Evolutionary conservation across 768 basidiomycete species (phyloP).

Genomic region (Ramaria rubella): DNA sequence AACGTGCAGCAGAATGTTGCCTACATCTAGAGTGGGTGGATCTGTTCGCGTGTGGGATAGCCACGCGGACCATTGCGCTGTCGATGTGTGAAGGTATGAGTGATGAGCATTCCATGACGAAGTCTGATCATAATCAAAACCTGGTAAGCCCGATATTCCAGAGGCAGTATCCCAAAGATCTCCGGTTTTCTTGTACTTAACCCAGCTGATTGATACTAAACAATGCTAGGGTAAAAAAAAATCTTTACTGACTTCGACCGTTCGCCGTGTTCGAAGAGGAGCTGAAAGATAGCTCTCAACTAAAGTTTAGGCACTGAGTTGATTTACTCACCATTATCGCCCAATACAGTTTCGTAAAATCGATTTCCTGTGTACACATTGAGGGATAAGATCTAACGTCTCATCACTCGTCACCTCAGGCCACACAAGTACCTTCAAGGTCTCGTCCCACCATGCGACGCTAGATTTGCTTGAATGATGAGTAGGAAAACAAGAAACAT

Average conservation of each 20-base stretch:
- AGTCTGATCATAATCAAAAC: background rate
- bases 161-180: constrained; percentile 7
- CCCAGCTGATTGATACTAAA: background rate
- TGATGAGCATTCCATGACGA: background rate
- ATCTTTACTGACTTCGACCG: constrained; percentile 7
- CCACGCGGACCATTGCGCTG: constrained; percentile 10
- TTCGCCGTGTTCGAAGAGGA: background rate
- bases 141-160: constrained; percentile 2
- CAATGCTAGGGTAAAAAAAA: background rate
- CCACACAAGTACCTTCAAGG: background rate
- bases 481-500: background rate
- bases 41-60: background rate
- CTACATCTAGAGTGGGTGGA: constrained; percentile 7
- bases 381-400: background rate
- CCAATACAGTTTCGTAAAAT: constrained; percentile 4
- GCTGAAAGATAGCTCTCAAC: background rate
- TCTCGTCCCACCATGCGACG: constrained; percentile 5
- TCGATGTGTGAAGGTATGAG: background rate
- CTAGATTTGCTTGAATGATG: background rate
- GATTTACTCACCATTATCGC: background rate
- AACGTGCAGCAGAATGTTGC: background rate
- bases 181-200: background rate
- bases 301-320: background rate
- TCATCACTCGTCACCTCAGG: background rate
- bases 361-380: background rate